Percentiles rank a stretch among this genome's conserved stretches.
These are phyloP conservation scores for Termitomyces sp. DNA, from an alignment of 768 basidiomycete genomes.

Conservation along the genomic window DNA sequence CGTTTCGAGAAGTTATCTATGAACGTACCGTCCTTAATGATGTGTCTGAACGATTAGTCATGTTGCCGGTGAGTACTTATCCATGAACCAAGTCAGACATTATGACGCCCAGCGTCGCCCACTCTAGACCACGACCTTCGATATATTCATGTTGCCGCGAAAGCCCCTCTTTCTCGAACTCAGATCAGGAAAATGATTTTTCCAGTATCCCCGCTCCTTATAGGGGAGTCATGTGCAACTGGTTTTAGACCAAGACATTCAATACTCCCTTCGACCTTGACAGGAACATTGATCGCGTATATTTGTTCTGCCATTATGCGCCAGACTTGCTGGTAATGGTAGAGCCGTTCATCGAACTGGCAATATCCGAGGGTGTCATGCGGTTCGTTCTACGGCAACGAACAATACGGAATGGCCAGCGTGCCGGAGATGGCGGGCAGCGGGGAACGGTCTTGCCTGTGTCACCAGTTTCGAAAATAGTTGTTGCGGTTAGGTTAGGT, in stretches of 20 bases:
- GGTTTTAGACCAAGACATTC: too few species aligned
- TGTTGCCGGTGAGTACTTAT: constrained; percentile 14
- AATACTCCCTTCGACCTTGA: too few species aligned
- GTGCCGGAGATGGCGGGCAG: constrained; percentile 20
- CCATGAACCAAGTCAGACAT: constrained; percentile 32
- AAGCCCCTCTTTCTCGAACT: constrained; percentile 25
- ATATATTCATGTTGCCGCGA: constrained; percentile 31
- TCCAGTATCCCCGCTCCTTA: too few species aligned
- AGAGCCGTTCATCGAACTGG: too few species aligned
- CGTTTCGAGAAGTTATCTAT: constrained; percentile 9
- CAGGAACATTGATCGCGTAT: too few species aligned
- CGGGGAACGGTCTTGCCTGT: constrained; percentile 25
- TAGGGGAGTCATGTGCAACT: too few species aligned
- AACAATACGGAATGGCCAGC: constrained; percentile 21
- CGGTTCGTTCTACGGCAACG: constrained; percentile 12
- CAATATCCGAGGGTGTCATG: too few species aligned
- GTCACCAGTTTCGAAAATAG: constrained; percentile 31
- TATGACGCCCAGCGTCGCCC: constrained; percentile 27
- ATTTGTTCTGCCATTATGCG: too few species aligned
- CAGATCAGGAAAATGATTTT: not conserved
- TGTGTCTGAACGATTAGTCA: not conserved
- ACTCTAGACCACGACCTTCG: constrained; percentile 24
- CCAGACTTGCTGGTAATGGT: too few species aligned
- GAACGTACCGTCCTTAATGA: not conserved
- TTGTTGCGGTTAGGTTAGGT: too few species aligned